Evolutionary conservation across 805 yeast species (phyloP).

Genomic region (Spathaspora sp.): DNA sequence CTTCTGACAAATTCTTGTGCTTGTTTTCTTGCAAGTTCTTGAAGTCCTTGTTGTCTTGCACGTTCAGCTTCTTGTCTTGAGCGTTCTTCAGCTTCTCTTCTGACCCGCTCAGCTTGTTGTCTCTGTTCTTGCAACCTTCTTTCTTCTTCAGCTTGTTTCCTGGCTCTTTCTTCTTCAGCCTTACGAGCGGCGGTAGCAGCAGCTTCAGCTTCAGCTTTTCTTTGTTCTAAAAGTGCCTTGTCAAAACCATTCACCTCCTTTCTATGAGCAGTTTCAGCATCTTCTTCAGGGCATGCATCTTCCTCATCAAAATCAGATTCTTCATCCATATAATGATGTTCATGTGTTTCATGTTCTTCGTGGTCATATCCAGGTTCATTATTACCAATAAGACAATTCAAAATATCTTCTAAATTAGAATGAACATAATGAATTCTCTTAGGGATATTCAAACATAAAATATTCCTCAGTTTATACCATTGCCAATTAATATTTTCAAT

Average conservation of each 20-base stretch:
- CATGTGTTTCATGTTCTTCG: background rate
- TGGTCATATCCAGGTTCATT: background rate
- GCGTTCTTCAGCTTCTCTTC: background rate
- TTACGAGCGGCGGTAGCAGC: background rate
- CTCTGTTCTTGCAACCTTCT: slow-evolving; percentile 4
- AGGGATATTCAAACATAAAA: slow-evolving; percentile 34
- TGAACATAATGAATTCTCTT: slow-evolving; percentile 25
- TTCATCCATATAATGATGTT: background rate
- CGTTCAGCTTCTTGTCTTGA: background rate
- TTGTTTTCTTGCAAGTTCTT: slow-evolving; percentile 4
- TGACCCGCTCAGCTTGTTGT: slow-evolving; percentile 3
- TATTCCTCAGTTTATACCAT: slow-evolving; percentile 23
- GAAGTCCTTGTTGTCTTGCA: slow-evolving; percentile 1
- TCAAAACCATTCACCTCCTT: background rate
- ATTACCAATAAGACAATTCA: slow-evolving; percentile 6
- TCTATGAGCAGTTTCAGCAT: background rate
- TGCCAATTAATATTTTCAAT: slow-evolving; percentile 32
- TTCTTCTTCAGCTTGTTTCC: slow-evolving; percentile 4
- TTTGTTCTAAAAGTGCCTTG: background rate
- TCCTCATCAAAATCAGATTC: slow-evolving; percentile 12
- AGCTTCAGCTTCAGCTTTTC: slow-evolving; percentile 3
- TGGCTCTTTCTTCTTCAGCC: slow-evolving; percentile 6
- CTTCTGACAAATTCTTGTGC: slow-evolving; percentile 6
- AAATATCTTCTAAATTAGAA: slow-evolving; percentile 7
- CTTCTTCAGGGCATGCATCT: slow-evolving; percentile 2